Conservation (phyloP, 345 rosid species). For the Euclidium syriacum region DNA sequence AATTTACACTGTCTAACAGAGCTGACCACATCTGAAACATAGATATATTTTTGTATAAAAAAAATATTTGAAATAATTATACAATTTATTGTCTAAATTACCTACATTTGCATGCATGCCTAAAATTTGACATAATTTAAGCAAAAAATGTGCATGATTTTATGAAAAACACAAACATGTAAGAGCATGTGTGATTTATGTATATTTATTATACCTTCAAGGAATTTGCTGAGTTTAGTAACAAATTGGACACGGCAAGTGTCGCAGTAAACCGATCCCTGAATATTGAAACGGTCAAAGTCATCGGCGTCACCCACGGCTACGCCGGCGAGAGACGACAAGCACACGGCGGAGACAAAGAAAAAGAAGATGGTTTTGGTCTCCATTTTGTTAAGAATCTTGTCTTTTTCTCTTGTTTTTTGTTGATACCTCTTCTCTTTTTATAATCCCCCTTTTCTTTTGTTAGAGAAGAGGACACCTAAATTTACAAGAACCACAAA, state of each 20-base stretch:
- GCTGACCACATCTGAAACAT: no score
- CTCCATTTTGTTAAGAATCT: slow-evolving; percentile 30
- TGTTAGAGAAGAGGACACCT: slow-evolving; percentile 28
- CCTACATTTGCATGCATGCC: no score
- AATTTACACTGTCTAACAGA: no score
- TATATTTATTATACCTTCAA: slow-evolving; percentile 24
- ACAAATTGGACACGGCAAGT: slow-evolving; percentile 58
- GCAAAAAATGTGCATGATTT: no score
- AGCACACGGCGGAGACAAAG: slow-evolving; percentile 42
- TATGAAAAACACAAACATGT: no score
- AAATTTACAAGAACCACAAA: slow-evolving; percentile 17
- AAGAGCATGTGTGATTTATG: not conserved
- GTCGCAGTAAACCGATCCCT: slow-evolving; percentile 57
- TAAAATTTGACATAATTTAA: no score
- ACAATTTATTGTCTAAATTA: no score
- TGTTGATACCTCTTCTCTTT: slow-evolving; percentile 16
- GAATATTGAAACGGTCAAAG: slow-evolving; percentile 33
- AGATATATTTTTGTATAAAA: no score
- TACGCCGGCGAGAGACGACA: slow-evolving; percentile 31
- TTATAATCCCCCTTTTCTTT: not conserved
- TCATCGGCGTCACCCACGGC: slow-evolving; percentile 27
- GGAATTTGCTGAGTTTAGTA: slow-evolving; percentile 41
- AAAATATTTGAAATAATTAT: no score
- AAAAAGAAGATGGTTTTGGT: slow-evolving; percentile 25
- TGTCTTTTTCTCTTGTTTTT: not conserved